A percentile compares a stretch with the other conserved stretches of the same genome.
Conservation (phyloP, 768 basidiomycete genomes). For the Suillus variegatus region DNA sequence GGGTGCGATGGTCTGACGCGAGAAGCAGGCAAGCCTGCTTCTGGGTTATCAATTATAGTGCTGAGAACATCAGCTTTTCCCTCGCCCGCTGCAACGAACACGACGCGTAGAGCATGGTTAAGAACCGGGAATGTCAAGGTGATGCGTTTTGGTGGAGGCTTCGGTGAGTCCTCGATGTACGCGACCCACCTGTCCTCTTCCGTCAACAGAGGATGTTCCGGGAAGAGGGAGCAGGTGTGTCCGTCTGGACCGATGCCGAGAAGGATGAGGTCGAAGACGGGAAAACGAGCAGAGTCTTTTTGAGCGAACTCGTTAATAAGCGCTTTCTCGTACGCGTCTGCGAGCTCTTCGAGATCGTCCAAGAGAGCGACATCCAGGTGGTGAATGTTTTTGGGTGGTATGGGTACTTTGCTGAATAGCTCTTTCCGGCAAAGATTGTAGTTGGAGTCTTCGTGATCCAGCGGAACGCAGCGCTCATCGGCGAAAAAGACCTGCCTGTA, state of each 20-base stretch:
- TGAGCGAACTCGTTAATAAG: constrained; percentile 92
- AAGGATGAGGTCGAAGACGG: constrained; percentile 95
- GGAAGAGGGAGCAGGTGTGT: constrained; percentile 98
- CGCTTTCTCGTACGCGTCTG: constrained; percentile 77
- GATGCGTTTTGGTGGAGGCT: constrained; percentile 87
- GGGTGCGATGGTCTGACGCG: constrained; percentile 76
- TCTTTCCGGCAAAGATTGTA: constrained; percentile 71
- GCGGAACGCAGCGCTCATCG: constrained; percentile 93
- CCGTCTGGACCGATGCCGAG: constrained; percentile 97
- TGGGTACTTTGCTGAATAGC: constrained; percentile 82
- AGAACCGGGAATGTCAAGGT: constrained; percentile 92
- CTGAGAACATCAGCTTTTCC: constrained; percentile 78
- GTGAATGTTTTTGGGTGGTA: constrained; percentile 78
- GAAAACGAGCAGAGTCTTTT: constrained; percentile 93
- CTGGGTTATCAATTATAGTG: constrained; percentile 77
- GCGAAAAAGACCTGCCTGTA: constrained; percentile 96
- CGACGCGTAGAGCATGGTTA: constrained; percentile 85
- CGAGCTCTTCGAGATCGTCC: constrained; percentile 76
- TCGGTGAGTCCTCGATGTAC: constrained; percentile 89
- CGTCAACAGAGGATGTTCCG: constrained; percentile 80
- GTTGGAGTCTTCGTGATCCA: constrained; percentile 93
- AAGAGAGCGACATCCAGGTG: constrained; percentile 70
- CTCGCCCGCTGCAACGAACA: constrained; percentile 85
- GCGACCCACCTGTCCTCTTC: constrained; percentile 96
- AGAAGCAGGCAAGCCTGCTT: constrained; percentile 78